phyloP scores from a whole-genome alignment of 106 monocot species.

The Allium sativum region DNA sequence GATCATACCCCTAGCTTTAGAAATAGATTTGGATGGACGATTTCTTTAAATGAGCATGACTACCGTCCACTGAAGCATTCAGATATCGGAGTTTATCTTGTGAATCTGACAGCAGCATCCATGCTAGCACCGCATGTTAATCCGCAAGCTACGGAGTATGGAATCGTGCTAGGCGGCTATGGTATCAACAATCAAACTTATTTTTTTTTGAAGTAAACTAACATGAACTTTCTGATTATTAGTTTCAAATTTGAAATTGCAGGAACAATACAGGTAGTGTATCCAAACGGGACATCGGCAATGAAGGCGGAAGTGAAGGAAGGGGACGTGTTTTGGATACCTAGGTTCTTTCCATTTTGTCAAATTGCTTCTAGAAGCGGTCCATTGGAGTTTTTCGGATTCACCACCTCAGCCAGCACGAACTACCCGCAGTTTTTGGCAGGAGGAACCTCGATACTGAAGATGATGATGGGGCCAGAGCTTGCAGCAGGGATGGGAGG shows the following conservation, averaged over 20 bases:
- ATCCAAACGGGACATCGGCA: slow-evolving; percentile 74
- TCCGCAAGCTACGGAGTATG: slow-evolving; percentile 72
- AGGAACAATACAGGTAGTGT: slow-evolving; percentile 60
- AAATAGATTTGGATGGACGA: slow-evolving; percentile 61
- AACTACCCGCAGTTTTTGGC: slow-evolving; percentile 77
- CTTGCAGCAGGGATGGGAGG: slow-evolving; percentile 63
- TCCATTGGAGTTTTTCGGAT: slow-evolving; percentile 75
- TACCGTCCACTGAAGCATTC: slow-evolving; percentile 50
- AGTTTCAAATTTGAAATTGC: background rate
- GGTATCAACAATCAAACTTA: background rate
- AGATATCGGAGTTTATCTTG: slow-evolving; percentile 54
- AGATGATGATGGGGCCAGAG: slow-evolving; percentile 56
- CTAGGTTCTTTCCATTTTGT: slow-evolving; percentile 79
- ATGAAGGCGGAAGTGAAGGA: slow-evolving; percentile 55
- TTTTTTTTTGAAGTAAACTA: no score
- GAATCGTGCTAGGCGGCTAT: slow-evolving; percentile 42
- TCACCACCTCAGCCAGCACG: slow-evolving; percentile 55
- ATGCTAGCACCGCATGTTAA: slow-evolving; percentile 92
- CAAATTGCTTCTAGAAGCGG: slow-evolving; percentile 62
- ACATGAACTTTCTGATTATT: no score
- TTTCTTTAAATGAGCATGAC: slow-evolving; percentile 48
- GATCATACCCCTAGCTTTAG: slow-evolving; percentile 41
- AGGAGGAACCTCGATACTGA: slow-evolving; percentile 52
- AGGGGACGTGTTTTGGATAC: slow-evolving; percentile 80
- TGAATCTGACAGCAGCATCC: slow-evolving; percentile 71